A percentile compares a stretch with the other conserved stretches of the same genome.
Evolutionary conservation across 768 basidiomycete species (phyloP).

Genomic region (Heimioporus sp.): DNA sequence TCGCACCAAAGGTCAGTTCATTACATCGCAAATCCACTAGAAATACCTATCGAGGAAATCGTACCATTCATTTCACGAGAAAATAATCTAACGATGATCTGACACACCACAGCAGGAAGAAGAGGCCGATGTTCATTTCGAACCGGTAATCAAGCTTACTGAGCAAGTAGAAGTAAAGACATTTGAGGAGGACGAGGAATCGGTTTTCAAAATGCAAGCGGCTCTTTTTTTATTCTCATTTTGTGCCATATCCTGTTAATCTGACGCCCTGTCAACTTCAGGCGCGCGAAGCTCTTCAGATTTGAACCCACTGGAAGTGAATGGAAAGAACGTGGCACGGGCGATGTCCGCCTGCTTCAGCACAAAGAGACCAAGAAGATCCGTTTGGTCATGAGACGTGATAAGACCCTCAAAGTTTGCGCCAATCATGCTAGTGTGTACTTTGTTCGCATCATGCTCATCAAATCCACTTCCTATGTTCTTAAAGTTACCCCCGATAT

Average conservation of each 20-base stretch:
- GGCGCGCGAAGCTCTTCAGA: constrained; percentile 98
- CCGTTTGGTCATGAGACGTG: constrained; percentile 97
- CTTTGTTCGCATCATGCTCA: neutral
- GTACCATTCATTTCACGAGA: constrained; percentile 28
- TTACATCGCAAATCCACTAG: neutral
- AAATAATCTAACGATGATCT: constrained; percentile 25
- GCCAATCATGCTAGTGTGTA: constrained; percentile 90
- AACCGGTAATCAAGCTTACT: constrained; percentile 95
- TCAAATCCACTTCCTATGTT: constrained; percentile 2
- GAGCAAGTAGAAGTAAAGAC: constrained; percentile 96
- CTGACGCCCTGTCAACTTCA: constrained; percentile 35
- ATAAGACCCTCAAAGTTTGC: constrained; percentile 99
- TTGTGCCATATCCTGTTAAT: constrained; percentile 4
- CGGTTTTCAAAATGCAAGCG: constrained; percentile 93
- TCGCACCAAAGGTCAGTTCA: constrained; percentile 66
- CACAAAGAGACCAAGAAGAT: constrained; percentile 91
- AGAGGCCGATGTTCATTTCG: constrained; percentile 87
- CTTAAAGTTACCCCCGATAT: constrained; percentile 79
- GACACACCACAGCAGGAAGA: constrained; percentile 49
- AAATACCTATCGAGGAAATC: constrained; percentile 21
- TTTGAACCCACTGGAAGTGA: constrained; percentile 76
- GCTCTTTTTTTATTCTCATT: neutral
- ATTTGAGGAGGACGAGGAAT: constrained; percentile 89
- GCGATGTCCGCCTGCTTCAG: constrained; percentile 88
- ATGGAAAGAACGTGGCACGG: constrained; percentile 99